A percentile compares a stretch with the other conserved stretches of the same genome.
phyloP scores from a whole-genome alignment of 352 stramenopile genomes.

The Phytophthora chlamydospora region DNA sequence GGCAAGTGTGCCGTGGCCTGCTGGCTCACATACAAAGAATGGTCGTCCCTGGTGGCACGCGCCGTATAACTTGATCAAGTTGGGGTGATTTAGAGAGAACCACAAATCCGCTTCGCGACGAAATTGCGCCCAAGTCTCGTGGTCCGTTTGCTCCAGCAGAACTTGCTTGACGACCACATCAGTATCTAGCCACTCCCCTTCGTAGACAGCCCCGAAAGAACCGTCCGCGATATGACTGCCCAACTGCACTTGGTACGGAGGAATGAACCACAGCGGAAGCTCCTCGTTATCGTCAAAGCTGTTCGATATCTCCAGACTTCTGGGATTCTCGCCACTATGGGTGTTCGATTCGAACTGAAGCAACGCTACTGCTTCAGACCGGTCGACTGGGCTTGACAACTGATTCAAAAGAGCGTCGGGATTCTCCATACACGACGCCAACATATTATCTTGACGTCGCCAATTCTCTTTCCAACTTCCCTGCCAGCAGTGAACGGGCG shows the following conservation, averaged over 20 bases:
- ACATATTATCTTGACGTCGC: neutral
- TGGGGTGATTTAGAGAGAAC: conserved; percentile 29
- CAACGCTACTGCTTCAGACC: conserved; percentile 15
- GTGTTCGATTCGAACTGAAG: conserved; percentile 13
- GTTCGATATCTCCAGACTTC: neutral
- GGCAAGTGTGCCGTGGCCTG: conserved; percentile 19
- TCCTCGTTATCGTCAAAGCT: neutral
- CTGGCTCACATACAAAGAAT: conserved; percentile 33
- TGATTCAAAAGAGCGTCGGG: conserved; percentile 8
- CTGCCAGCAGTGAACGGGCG: conserved; percentile 15
- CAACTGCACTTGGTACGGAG: conserved; percentile 25
- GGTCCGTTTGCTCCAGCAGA: conserved; percentile 5
- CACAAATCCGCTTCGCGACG: conserved; percentile 28
- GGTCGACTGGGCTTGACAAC: conserved; percentile 13
- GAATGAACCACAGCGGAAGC: conserved; percentile 24
- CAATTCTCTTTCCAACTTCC: conserved; percentile 9
- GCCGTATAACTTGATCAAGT: conserved; percentile 30
- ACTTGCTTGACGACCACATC: conserved; percentile 30
- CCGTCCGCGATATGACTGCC: conserved; percentile 17
- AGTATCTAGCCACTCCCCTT: conserved; percentile 23
- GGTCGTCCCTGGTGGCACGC: conserved; percentile 27
- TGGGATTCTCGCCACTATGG: neutral
- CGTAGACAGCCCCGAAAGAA: conserved; percentile 28
- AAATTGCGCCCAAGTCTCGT: conserved; percentile 20
- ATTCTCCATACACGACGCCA: conserved; percentile 13